A percentile compares a stretch with the other conserved stretches of the same genome.
phyloP scores from a whole-genome alignment of 768 basidiomycete species.

The Rhizopogon vesiculosus region DNA sequence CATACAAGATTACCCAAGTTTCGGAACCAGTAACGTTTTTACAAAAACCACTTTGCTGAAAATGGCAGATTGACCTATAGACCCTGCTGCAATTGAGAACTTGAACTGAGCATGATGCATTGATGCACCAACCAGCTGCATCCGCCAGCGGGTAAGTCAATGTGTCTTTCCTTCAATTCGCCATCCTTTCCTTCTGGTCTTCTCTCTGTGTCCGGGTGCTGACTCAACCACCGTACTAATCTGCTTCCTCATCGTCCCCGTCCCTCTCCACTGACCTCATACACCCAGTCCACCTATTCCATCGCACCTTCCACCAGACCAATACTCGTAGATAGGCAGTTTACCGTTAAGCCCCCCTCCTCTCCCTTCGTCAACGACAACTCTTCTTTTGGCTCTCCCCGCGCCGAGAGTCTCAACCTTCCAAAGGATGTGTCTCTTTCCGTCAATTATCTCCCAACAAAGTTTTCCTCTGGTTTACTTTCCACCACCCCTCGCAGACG shows the following conservation, averaged over 20 bases:
- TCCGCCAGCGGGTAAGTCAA: too few relatives aligned
- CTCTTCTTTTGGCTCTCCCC: constrained; percentile 17
- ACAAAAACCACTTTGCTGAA: too few relatives aligned
- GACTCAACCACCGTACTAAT: neutral
- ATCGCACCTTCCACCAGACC: constrained; percentile 43
- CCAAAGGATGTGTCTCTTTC: constrained; percentile 36
- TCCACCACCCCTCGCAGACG: constrained; percentile 19
- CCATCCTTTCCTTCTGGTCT: too few relatives aligned
- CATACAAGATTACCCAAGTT: too few relatives aligned
- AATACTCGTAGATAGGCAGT: constrained; percentile 35
- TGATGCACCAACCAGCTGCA: too few relatives aligned
- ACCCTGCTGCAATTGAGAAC: too few relatives aligned
- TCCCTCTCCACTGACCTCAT: constrained; percentile 31
- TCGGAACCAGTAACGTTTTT: too few relatives aligned
- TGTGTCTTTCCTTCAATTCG: neutral
- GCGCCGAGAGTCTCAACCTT: neutral
- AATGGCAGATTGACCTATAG: too few relatives aligned
- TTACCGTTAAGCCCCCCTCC: constrained; percentile 34
- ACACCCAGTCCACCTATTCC: constrained; percentile 40
- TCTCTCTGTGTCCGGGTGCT: too few relatives aligned
- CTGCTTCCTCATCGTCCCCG: neutral
- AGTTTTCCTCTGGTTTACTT: constrained; percentile 55
- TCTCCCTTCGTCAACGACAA: constrained; percentile 30
- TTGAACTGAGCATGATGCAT: too few relatives aligned
- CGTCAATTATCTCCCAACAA: constrained; percentile 72